Evolutionary conservation across 495 filamentous ascomycete species (phyloP), one percentile per base, ranked within the genome.

Genomic region (Penicillium cataractarum): DNA sequence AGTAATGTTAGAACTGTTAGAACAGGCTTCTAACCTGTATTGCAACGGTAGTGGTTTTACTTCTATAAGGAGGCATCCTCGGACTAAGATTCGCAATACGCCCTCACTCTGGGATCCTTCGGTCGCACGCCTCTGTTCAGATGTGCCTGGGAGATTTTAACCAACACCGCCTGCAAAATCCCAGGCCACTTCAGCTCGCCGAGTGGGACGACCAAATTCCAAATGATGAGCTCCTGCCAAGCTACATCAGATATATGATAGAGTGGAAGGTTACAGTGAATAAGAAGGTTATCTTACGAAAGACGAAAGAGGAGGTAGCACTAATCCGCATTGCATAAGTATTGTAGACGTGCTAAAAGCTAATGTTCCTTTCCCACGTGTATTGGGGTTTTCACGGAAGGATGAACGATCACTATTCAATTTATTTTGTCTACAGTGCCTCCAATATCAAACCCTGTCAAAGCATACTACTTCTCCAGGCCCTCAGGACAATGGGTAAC

Each of bases 261-360:
- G 71, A 76, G 37, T 77, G 65, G 71, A 76, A 74, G 63, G 59
- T 74, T 6, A 62, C 29, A 5, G 44, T 78, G 17, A 74, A 74
- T 44, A 73, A 73, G 44, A 24, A 22, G 21, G 29, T 31, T 7
- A 31, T 31, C 29, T 31, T 7, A 31, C 29, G 29, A 31, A 31
- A 31, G 29, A 31, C 29, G 29, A 4, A 31, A 31, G 29, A 31
- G 29, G 29, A 31, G 4, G 29, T 31, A 31, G 29, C 29, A 7
- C 29, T 31, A 31, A 31, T 31, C 29, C 29, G 29, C 29, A 31
- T 31, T 31, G 29, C 29, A 31, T 7, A 31, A 31, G 29, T 31
- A 31, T 31, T 31, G 29, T 31, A 31, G 29, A 31, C 29, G 29
- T 31, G 29, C 3, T 31, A 31, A 31, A 31, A 3, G 29, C 29